Evolutionary conservation across 805 yeast species (phyloP).

Genomic region (Pichia gijzeniarum): DNA sequence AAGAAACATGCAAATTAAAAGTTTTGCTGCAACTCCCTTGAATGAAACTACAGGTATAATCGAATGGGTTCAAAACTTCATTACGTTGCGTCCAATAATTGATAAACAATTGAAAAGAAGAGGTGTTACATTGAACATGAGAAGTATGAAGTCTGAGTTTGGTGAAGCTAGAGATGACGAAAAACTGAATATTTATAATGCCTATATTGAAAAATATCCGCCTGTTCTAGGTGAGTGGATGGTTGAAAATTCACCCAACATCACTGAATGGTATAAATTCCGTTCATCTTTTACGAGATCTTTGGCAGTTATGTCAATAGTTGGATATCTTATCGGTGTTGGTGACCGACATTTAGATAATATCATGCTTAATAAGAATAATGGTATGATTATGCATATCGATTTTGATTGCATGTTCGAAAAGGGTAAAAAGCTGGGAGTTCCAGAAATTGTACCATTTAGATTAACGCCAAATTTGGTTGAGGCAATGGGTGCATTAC

Average conservation of each 20-base stretch:
- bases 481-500: slow-evolving; percentile 80
- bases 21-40: slow-evolving; percentile 85
- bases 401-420: slow-evolving; percentile 97
- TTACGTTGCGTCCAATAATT: slow-evolving; percentile 63
- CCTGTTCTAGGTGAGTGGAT: slow-evolving; percentile 87
- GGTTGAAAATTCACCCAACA: slow-evolving; percentile 82
- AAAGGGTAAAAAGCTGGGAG: slow-evolving; percentile 61
- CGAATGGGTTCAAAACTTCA: slow-evolving; percentile 78
- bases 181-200: slow-evolving; percentile 33
- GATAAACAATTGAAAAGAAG: slow-evolving; percentile 19
- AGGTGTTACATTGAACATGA: slow-evolving; percentile 25
- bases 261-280: slow-evolving; percentile 78
- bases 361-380: slow-evolving; percentile 60
- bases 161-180: slow-evolving; percentile 15
- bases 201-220: slow-evolving; percentile 35
- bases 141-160: slow-evolving; percentile 21
- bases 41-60: slow-evolving; percentile 84
- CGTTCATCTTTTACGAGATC: slow-evolving; percentile 71
- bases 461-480: slow-evolving; percentile 81
- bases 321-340: slow-evolving; percentile 86
- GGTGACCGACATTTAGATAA: slow-evolving; percentile 98
- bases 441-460: slow-evolving; percentile 94
- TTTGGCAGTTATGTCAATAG: slow-evolving; percentile 94
- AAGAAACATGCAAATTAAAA: slow-evolving; percentile 61
- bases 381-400: slow-evolving; percentile 83